Percentiles rank a stretch among this genome's conserved stretches.
Conservation (phyloP, 768 basidiomycete genomes). For the Termitomyces heimii region DNA sequence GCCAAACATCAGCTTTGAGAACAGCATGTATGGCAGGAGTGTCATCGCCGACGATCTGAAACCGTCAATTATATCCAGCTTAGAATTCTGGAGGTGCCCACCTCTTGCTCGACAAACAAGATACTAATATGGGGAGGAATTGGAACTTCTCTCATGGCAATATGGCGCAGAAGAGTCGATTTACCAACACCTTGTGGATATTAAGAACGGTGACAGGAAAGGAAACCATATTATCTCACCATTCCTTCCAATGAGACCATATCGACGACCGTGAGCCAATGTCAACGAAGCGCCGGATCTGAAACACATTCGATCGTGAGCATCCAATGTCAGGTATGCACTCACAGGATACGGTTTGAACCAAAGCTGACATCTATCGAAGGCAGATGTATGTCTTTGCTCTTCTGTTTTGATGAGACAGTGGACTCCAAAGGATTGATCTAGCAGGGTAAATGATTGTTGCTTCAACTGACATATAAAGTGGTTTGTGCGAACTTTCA, state of each 20-base stretch:
- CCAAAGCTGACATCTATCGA: constrained; percentile 96
- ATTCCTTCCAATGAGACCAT: constrained; percentile 89
- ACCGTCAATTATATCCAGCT: not conserved
- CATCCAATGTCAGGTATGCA: not conserved
- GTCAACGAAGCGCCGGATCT: constrained; percentile 85
- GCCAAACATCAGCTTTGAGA: constrained; percentile 99
- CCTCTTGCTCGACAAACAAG: constrained; percentile 98
- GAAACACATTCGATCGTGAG: constrained; percentile 3
- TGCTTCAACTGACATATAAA: not conserved
- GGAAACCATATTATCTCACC: constrained; percentile 31
- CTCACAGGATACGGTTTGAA: constrained; percentile 87
- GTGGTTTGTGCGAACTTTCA: constrained; percentile 61
- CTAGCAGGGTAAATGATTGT: constrained; percentile 25
- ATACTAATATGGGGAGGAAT: constrained; percentile 95
- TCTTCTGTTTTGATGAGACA: constrained; percentile 81
- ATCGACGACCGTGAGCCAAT: constrained; percentile 82
- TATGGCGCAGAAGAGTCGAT: constrained; percentile 90
- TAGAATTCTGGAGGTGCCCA: constrained; percentile 18
- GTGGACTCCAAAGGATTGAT: constrained; percentile 90
- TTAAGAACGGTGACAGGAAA: not conserved
- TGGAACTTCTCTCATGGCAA: constrained; percentile 91
- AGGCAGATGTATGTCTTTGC: constrained; percentile 93
- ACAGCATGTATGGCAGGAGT: constrained; percentile 91
- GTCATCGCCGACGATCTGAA: constrained; percentile 87
- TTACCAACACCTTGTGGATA: constrained; percentile 75